Conservation (phyloP, 768 basidiomycete species). For the Auriculariales sp. region DNA sequence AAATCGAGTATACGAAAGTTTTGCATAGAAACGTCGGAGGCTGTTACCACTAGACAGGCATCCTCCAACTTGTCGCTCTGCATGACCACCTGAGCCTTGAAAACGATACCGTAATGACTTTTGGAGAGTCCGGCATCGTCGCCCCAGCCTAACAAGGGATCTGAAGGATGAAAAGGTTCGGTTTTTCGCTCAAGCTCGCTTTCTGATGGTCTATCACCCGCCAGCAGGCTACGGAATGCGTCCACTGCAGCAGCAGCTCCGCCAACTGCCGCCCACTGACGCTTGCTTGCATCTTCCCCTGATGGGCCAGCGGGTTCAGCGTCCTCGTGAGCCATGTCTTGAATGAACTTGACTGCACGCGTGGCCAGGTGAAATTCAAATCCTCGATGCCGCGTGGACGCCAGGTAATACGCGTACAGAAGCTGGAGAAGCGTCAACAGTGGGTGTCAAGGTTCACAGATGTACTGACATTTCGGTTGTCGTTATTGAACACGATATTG, state of each 20-base stretch:
- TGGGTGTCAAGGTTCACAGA: neutral
- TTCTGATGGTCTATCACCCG: no score
- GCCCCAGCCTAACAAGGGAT: slow-evolving; percentile 59
- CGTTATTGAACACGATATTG: slow-evolving; percentile 59
- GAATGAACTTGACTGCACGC: slow-evolving; percentile 74
- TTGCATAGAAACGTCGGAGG: slow-evolving; percentile 67
- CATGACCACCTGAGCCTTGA: slow-evolving; percentile 83
- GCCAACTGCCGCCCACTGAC: neutral
- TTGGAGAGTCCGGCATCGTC: slow-evolving; percentile 55
- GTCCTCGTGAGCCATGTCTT: slow-evolving; percentile 25
- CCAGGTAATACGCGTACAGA: slow-evolving; percentile 64
- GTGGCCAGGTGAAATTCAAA: slow-evolving; percentile 84
- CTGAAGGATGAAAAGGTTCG: slow-evolving; percentile 22
- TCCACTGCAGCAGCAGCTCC: slow-evolving; percentile 50
- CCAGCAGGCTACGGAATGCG: slow-evolving; percentile 49
- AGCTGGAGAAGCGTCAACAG: slow-evolving; percentile 32
- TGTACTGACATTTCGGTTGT: slow-evolving; percentile 58
- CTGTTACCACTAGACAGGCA: slow-evolving; percentile 57
- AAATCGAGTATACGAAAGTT: slow-evolving; percentile 72
- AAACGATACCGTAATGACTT: slow-evolving; percentile 68
- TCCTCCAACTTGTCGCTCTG: slow-evolving; percentile 40
- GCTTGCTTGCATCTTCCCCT: neutral
- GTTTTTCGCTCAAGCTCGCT: slow-evolving; percentile 32
- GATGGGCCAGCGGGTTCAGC: no score
- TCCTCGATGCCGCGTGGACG: slow-evolving; percentile 23